These are phyloP conservation scores for Huiozyma naganishii DNA, from an alignment of 805 yeast genomes.

Conservation along the genomic window DNA sequence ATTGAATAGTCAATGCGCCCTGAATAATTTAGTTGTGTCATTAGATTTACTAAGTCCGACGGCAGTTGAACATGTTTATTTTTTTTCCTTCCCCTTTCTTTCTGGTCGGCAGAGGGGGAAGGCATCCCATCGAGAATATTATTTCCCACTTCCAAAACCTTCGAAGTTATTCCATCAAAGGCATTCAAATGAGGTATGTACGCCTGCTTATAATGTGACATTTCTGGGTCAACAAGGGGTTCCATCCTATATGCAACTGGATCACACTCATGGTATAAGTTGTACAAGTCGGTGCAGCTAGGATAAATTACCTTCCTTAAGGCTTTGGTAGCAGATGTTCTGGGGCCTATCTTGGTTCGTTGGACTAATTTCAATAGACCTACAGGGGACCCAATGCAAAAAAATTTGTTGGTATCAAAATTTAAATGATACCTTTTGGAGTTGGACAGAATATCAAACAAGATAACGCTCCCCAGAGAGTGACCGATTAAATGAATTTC, in stretches of 20 bases:
- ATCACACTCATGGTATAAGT: constrained; percentile 82
- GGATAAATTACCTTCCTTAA: constrained; percentile 28
- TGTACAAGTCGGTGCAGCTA: constrained; percentile 57
- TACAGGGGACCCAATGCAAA: constrained; percentile 82
- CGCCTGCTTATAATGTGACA: constrained; percentile 18
- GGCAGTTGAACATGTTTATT: constrained; percentile 10
- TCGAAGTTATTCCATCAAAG: constrained; percentile 21
- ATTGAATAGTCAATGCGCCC: constrained; percentile 78
- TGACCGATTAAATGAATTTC: constrained; percentile 80
- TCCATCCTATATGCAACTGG: constrained; percentile 86
- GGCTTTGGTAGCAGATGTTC: constrained; percentile 10
- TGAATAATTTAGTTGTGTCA: constrained; percentile 46
- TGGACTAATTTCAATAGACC: constrained; percentile 76
- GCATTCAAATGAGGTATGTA: constrained; percentile 20
- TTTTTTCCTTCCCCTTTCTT: constrained; percentile 9
- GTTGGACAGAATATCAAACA: constrained; percentile 58
- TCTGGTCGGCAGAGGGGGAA: not conserved
- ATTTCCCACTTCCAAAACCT: constrained; percentile 20
- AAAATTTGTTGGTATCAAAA: constrained; percentile 65
- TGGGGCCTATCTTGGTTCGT: constrained; percentile 43
- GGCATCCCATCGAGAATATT: constrained; percentile 14
- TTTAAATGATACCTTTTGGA: constrained; percentile 39
- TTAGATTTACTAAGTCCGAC: not conserved
- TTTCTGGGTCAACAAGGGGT: constrained; percentile 46
- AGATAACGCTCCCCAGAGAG: constrained; percentile 80